Evolutionary conservation across 768 basidiomycete species (phyloP), one percentile per base, ranked within the genome.

Genomic region (Lactarius akahatsu): DNA sequence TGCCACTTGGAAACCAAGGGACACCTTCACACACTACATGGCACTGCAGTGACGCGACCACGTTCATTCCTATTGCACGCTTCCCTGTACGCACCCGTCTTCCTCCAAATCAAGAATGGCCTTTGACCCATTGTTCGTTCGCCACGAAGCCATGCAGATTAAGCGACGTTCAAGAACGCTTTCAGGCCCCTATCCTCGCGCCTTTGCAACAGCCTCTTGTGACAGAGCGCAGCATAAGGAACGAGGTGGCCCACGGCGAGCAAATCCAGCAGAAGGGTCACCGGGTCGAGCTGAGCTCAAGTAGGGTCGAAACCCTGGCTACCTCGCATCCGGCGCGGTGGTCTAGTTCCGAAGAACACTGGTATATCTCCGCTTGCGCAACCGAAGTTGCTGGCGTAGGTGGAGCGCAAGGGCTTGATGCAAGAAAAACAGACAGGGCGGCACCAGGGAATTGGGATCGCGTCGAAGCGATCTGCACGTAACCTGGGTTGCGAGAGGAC

Each of bases 241-340:
- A 26, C 43, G 41, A 57, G 58, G 57, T 23, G 65, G 65, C 65
- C 61, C 41, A 50, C 68, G 68, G 68, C 68, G 68, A 61, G 65
- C 65, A 69, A 69, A 69, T 67, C 61, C 65, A 30, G 45, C 68
- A 47, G 36, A 59, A 69, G 36, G 30, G 68, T 61, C 65, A 59
- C 68, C 61, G 68, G 68, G 68, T 69, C 26, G 68, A 69, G 68
- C 68, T 26, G 36, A 59, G 68, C 68, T 69, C 68, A 38, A 26
- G 43, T 55, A 59, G 52, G 64, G 65, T 52, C 38, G 16, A 58
- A 45, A 50, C 68, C 64, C 65, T 36, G 68, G 65, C 52, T 32
- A 61, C 68, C 40, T 63, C 58, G 43, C 65, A 69, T 63, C 54
- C 68, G 1, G 65, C 62, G 58, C 28, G 68, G 52, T 57, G 54